These are phyloP conservation scores for Tricholoma matsutake DNA, from an alignment of 768 basidiomycete species.

Conservation along the genomic window DNA sequence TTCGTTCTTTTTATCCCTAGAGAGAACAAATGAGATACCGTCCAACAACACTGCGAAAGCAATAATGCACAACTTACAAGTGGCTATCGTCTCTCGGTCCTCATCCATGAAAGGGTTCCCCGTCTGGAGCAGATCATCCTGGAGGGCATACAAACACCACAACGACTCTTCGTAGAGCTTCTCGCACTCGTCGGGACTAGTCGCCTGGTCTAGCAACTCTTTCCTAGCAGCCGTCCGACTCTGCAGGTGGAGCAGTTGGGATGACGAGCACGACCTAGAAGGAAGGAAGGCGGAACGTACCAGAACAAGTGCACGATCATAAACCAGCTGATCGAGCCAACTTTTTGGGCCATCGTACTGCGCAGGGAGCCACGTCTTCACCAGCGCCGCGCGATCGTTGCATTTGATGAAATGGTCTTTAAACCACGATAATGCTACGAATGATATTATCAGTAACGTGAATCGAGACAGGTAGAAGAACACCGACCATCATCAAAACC, in stretches of 20 bases:
- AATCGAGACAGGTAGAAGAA: background rate
- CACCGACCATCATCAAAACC: constrained; percentile 73
- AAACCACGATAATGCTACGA: constrained; percentile 81
- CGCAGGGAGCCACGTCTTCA: constrained; percentile 84
- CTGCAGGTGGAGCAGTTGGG: constrained; percentile 36
- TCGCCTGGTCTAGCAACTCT: constrained; percentile 79
- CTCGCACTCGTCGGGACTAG: constrained; percentile 80
- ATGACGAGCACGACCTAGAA: background rate
- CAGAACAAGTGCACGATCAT: constrained; percentile 84
- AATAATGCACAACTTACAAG: constrained; percentile 46
- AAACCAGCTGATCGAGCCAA: constrained; percentile 88
- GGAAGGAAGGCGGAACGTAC: constrained; percentile 44
- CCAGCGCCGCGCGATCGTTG: constrained; percentile 84
- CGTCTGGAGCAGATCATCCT: constrained; percentile 81
- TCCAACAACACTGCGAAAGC: background rate
- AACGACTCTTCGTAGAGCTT: constrained; percentile 92
- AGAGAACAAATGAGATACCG: constrained; percentile 1
- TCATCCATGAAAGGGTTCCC: constrained; percentile 86
- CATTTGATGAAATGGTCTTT: constrained; percentile 92
- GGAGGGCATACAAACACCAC: constrained; percentile 90
- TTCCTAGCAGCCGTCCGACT: constrained; percentile 91
- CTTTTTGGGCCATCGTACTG: constrained; percentile 80
- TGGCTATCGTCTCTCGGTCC: constrained; percentile 74
- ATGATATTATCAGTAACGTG: constrained; percentile 9
- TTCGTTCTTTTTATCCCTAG: constrained; percentile 85